phyloP scores from a whole-genome alignment of 2,329 filamentous ascomycete species.

The Pleoardoris graminearum region DNA sequence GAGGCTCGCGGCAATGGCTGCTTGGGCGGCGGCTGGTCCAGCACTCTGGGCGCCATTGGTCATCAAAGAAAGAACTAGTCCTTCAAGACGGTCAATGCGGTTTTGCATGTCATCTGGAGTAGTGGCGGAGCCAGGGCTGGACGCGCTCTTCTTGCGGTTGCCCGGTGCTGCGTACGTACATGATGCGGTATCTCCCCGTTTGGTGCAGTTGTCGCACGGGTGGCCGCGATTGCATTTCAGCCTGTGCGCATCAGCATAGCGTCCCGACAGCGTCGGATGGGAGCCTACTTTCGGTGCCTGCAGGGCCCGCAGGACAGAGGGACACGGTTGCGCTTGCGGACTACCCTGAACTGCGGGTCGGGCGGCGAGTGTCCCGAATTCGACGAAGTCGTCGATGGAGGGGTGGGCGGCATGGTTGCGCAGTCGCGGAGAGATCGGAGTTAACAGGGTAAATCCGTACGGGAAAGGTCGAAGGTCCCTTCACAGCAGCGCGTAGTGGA shows the following conservation, averaged over 20 bases:
- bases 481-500: slow-evolving; percentile 1
- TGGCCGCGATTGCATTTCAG: slow-evolving; percentile 92
- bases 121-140: slow-evolving; percentile 59
- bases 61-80: slow-evolving; percentile 90
- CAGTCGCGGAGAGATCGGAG: slow-evolving; percentile 18
- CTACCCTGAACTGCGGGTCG: slow-evolving; percentile 82
- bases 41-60: slow-evolving; percentile 74
- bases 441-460: slow-evolving; percentile 31
- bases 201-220: slow-evolving; percentile 93
- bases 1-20: slow-evolving; percentile 56
- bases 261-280: background rate
- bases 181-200: slow-evolving; percentile 76
- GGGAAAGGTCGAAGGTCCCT: slow-evolving; percentile 1
- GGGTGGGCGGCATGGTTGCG: slow-evolving; percentile 69
- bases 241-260: slow-evolving; percentile 43
- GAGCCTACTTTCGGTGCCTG: slow-evolving; percentile 79
- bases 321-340: slow-evolving; percentile 88
- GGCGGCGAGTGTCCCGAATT: slow-evolving; percentile 78
- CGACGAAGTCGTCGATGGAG: slow-evolving; percentile 77
- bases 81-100: slow-evolving; percentile 92
- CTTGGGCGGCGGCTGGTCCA: slow-evolving; percentile 62
- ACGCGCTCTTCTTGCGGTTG: slow-evolving; percentile 70
- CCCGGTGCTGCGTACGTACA: slow-evolving; percentile 78
- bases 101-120: slow-evolving; percentile 97
- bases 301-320: slow-evolving; percentile 91